Percentiles rank a stretch among this genome's conserved stretches.
phyloP scores from a whole-genome alignment of 106 monocot species.

The Narthecium ossifragum region DNA sequence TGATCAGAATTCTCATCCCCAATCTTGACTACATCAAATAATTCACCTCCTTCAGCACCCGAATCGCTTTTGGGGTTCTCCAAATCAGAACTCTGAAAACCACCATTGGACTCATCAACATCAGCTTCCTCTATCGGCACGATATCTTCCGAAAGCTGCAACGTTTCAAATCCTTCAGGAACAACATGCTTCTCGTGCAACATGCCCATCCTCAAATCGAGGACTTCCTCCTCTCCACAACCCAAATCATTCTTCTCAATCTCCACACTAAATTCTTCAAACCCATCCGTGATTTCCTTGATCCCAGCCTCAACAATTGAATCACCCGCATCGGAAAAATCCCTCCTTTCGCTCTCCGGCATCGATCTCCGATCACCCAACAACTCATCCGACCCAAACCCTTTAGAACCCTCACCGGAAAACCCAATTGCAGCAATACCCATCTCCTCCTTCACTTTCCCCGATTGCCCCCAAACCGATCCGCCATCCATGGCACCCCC shows the following conservation, averaged over 20 bases:
- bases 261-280: too few relatives aligned
- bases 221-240: too few relatives aligned
- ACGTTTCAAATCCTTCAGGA: too few relatives aligned
- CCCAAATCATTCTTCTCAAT: too few relatives aligned
- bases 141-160: too few relatives aligned
- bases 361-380: slow-evolving; percentile 2
- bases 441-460: neutral
- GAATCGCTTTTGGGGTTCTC: neutral
- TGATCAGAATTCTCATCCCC: neutral
- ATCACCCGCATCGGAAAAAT: neutral
- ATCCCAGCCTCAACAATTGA: too few relatives aligned
- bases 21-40: neutral
- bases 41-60: slow-evolving; percentile 4
- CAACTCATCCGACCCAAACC: slow-evolving; percentile 18
- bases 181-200: too few relatives aligned
- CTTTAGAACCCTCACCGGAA: neutral
- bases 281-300: too few relatives aligned
- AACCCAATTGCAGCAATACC: neutral
- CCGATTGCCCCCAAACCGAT: slow-evolving; percentile 1
- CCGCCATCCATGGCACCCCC: slow-evolving; percentile 12
- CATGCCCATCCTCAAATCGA: too few relatives aligned
- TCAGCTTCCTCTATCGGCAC: too few relatives aligned
- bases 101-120: too few relatives aligned
- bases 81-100: neutral
- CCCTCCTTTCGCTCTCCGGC: slow-evolving; percentile 5